A percentile compares a stretch with the other conserved stretches of the same genome.
phyloP scores from a whole-genome alignment of 345 rosid species.

The Salix koriyanagi region DNA sequence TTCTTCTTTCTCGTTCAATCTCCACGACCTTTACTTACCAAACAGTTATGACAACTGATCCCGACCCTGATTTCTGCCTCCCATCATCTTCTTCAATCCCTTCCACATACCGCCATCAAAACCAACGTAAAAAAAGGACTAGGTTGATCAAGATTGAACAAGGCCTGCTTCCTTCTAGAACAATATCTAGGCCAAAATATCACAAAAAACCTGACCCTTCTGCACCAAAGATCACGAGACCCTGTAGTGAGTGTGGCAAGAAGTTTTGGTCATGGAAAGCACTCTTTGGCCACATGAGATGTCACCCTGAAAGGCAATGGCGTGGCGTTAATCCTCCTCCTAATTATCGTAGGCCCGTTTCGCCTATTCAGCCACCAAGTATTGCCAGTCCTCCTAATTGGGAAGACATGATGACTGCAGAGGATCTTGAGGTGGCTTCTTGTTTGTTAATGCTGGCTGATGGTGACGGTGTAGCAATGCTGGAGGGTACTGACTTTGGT shows the following conservation, averaged over 20 bases:
- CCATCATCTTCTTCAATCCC: conserved; percentile 26
- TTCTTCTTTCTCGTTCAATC: background rate
- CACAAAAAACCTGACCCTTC: conserved; percentile 61
- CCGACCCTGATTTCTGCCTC: conserved; percentile 11
- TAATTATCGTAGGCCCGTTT: background rate
- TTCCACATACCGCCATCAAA: conserved; percentile 22
- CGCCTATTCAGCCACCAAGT: conserved; percentile 2
- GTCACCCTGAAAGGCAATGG: conserved; percentile 68
- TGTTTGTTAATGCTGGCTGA: conserved; percentile 53
- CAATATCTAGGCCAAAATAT: conserved; percentile 35
- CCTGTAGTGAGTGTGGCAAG: conserved; percentile 91
- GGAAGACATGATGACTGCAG: conserved; percentile 37
- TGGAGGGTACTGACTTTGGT: background rate
- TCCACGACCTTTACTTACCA: background rate
- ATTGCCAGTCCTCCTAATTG: background rate
- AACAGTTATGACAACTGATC: conserved; percentile 4
- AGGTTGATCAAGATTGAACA: conserved; percentile 15
- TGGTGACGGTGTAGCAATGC: background rate
- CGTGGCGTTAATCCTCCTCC: conserved; percentile 57
- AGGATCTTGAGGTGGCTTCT: conserved; percentile 72
- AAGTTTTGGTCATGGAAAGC: conserved; percentile 77
- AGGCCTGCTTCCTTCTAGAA: conserved; percentile 3
- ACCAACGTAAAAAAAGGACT: conserved; percentile 46
- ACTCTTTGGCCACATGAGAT: conserved; percentile 76
- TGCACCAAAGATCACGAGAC: conserved; percentile 69